Evolutionary conservation across 2,329 filamentous ascomycete genomes (phyloP).

Genomic region (Fusarium buharicum): DNA sequence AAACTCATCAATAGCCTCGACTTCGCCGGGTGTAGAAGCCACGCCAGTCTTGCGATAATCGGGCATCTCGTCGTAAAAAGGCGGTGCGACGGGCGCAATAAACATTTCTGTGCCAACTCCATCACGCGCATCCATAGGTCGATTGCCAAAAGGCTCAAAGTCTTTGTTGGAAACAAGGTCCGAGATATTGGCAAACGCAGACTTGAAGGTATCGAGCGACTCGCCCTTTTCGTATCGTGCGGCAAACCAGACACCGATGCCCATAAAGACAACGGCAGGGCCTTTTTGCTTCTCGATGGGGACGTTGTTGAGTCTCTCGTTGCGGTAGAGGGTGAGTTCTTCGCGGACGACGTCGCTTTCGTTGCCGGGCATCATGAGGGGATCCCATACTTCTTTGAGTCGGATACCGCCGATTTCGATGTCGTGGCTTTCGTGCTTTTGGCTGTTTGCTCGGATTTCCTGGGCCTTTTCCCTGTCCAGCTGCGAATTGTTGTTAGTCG

Average conservation of each 20-base stretch:
- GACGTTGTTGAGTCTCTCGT: conserved; percentile 25
- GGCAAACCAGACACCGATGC: conserved; percentile 45
- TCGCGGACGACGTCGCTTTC: conserved; percentile 27
- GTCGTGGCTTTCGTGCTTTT: conserved; percentile 37
- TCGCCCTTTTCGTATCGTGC: conserved; percentile 32
- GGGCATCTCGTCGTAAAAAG: conserved; percentile 35
- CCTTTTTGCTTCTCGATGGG: conserved; percentile 36
- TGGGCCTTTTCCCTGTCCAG: conserved; percentile 37
- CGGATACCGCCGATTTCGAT: conserved; percentile 34
- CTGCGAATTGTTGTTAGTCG: conserved; percentile 19
- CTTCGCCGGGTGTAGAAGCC: conserved; percentile 24
- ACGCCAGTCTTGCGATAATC: conserved; percentile 32
- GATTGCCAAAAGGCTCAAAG: conserved; percentile 31
- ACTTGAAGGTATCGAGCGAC: conserved; percentile 28
- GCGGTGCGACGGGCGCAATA: conserved; percentile 41
- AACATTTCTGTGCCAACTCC: conserved; percentile 47
- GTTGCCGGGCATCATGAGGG: conserved; percentile 62
- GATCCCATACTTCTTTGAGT: conserved; percentile 67
- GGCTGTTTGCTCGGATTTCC: conserved; percentile 16
- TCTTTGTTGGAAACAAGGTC: conserved; percentile 29
- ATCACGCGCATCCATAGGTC: conserved; percentile 42
- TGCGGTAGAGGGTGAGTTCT: conserved; percentile 37
- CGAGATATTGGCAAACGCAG: conserved; percentile 34
- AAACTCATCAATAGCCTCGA: conserved; percentile 34
- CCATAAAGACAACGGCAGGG: conserved; percentile 39